Evolutionary conservation across 768 basidiomycete genomes (phyloP).

Genomic region (Imleria badia): DNA sequence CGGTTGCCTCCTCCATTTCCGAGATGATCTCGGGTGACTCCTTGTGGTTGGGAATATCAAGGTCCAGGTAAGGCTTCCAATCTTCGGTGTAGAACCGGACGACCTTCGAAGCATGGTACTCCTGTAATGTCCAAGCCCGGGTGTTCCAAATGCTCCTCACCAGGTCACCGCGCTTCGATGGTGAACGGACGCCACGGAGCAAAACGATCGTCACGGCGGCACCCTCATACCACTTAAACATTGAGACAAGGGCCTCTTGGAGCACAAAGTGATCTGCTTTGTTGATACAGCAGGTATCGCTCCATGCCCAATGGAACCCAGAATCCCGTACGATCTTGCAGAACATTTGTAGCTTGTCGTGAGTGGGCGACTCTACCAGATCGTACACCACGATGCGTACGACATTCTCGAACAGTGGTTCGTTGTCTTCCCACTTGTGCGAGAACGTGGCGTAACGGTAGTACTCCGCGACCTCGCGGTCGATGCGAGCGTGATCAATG

Average conservation of each 20-base stretch:
- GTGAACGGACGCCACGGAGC: not conserved
- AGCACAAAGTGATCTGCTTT: not conserved
- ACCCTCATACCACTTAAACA: not conserved
- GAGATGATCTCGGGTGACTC: not conserved
- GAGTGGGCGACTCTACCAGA: not conserved
- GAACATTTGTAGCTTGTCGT: not conserved
- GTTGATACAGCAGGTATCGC: not conserved
- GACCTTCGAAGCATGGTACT: not conserved
- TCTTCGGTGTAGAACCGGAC: not conserved
- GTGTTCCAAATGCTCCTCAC: not conserved
- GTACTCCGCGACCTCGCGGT: not conserved
- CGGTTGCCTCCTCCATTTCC: constrained; percentile 1
- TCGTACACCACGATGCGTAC: not conserved
- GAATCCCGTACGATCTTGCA: not conserved
- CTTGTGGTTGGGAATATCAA: not conserved
- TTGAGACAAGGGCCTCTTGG: not conserved
- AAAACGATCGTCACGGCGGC: not conserved
- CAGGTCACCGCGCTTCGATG: not conserved
- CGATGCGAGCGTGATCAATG: not conserved
- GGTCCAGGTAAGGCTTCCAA: not conserved
- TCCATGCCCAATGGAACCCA: not conserved
- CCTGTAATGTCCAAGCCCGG: not conserved
- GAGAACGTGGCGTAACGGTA: not conserved
- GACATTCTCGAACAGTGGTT: not conserved
- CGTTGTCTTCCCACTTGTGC: not conserved